Conservation (phyloP, 1,139 yeast species). For the Yamadazyma sp. region DNA sequence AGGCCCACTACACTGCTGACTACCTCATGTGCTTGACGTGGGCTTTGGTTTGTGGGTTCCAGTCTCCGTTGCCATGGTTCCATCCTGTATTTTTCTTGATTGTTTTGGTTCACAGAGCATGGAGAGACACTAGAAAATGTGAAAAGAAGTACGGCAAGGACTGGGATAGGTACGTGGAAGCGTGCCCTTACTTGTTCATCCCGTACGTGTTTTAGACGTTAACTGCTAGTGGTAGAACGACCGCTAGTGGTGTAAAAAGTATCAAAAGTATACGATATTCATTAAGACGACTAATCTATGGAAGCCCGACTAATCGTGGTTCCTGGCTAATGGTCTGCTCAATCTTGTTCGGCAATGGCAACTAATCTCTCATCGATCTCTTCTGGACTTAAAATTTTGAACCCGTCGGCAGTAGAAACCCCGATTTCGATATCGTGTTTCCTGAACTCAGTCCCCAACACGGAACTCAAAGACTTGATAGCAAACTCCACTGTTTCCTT, state of each 20-base stretch:
- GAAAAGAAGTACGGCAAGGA: slow-evolving; percentile 86
- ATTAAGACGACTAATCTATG: background rate
- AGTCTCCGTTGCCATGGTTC: slow-evolving; percentile 92
- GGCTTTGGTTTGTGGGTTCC: slow-evolving; percentile 89
- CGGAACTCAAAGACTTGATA: slow-evolving; percentile 79
- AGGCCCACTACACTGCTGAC: slow-evolving; percentile 94
- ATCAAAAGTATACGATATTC: slow-evolving; percentile 1
- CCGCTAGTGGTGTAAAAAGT: too few relatives aligned
- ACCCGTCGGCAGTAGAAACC: slow-evolving; percentile 71
- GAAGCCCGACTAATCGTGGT: too few relatives aligned
- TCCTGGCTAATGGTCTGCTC: slow-evolving; percentile 15
- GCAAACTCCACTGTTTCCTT: slow-evolving; percentile 86
- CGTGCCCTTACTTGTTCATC: slow-evolving; percentile 89
- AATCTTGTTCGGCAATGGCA: slow-evolving; percentile 95
- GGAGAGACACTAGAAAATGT: slow-evolving; percentile 84
- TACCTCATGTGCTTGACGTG: slow-evolving; percentile 84
- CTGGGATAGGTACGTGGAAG: slow-evolving; percentile 83
- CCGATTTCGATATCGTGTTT: slow-evolving; percentile 93
- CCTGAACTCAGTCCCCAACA: slow-evolving; percentile 89
- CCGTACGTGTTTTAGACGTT: slow-evolving; percentile 77
- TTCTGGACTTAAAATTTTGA: slow-evolving; percentile 72
- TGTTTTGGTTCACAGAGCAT: slow-evolving; percentile 84
- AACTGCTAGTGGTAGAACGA: too few relatives aligned
- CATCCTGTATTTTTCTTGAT: slow-evolving; percentile 88
- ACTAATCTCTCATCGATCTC: slow-evolving; percentile 93